Percentiles rank a stretch among this genome's conserved stretches.
Evolutionary conservation across 140 eudicot genomes (phyloP).

Genomic region (Anethum foeniculum): DNA sequence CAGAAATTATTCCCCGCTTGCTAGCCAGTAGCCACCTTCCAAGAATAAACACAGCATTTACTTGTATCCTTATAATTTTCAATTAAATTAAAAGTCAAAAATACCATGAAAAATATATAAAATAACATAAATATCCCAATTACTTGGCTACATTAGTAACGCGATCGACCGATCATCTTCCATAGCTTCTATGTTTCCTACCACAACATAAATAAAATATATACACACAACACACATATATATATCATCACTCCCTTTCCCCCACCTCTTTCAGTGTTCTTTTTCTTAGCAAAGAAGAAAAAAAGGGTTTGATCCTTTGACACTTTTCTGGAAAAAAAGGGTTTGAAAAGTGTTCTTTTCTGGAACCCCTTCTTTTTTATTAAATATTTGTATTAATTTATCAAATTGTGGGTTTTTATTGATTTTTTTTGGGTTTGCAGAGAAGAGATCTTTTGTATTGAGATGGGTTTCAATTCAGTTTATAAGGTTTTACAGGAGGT

Average conservation of each 20-base stretch:
- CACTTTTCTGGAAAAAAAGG: background rate
- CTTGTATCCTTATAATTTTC: too few species aligned
- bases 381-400: background rate
- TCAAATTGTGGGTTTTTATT: background rate
- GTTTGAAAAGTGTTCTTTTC: background rate
- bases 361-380: background rate
- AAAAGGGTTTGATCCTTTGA: slow-evolving; percentile 6
- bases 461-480: slow-evolving; percentile 30
- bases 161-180: background rate
- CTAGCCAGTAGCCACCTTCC: too few species aligned
- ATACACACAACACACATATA: background rate
- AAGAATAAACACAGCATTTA: too few species aligned
- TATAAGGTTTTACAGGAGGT: slow-evolving; percentile 20
- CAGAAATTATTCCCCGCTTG: too few species aligned
- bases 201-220: background rate
- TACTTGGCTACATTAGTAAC: background rate
- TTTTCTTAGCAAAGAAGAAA: background rate
- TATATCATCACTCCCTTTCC: background rate
- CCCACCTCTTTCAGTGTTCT: background rate
- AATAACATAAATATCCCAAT: background rate
- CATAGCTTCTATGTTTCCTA: background rate
- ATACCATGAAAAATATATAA: background rate
- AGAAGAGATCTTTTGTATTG: background rate
- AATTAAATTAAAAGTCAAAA: background rate
- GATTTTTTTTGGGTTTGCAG: background rate